Conservation (phyloP, 768 basidiomycete genomes). For the Pleurotus tuoliensis region DNA sequence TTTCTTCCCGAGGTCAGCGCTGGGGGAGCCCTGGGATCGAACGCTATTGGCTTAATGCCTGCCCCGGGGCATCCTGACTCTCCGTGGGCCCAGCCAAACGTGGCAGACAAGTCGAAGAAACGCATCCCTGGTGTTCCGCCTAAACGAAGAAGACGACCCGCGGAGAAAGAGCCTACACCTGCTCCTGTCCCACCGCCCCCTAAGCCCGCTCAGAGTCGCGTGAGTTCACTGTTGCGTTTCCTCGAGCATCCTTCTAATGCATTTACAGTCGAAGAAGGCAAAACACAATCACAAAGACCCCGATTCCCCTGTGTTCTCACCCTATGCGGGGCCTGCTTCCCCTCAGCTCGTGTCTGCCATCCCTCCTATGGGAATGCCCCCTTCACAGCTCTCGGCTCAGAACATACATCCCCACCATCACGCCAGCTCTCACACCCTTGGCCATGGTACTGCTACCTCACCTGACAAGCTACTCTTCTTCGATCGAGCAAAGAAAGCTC, state of each 20-base stretch:
- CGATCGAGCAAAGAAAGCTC: slow-evolving; percentile 80
- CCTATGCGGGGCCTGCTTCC: slow-evolving; percentile 40
- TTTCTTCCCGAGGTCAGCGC: slow-evolving; percentile 68
- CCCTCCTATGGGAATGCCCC: slow-evolving; percentile 15
- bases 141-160: slow-evolving; percentile 59
- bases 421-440: slow-evolving; percentile 22
- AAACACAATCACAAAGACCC: slow-evolving; percentile 63
- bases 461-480: slow-evolving; percentile 90
- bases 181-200: slow-evolving; percentile 42
- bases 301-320: slow-evolving; percentile 51
- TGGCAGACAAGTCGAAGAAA: slow-evolving; percentile 36
- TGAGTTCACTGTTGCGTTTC: slow-evolving; percentile 20
- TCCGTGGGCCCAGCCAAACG: slow-evolving; percentile 35
- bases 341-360: slow-evolving; percentile 23
- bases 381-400: slow-evolving; percentile 16
- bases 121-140: slow-evolving; percentile 35
- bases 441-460: slow-evolving; percentile 31
- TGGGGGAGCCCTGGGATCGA: slow-evolving; percentile 32
- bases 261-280: slow-evolving; percentile 52
- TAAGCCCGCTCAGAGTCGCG: slow-evolving; percentile 45
- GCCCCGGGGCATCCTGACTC: slow-evolving; percentile 34
- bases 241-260: slow-evolving; percentile 1
- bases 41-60: slow-evolving; percentile 34
- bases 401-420: slow-evolving; percentile 18
- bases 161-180: slow-evolving; percentile 62